Evolutionary conservation across 1,139 yeast genomes (phyloP).

Genomic region (Pichia sp.): DNA sequence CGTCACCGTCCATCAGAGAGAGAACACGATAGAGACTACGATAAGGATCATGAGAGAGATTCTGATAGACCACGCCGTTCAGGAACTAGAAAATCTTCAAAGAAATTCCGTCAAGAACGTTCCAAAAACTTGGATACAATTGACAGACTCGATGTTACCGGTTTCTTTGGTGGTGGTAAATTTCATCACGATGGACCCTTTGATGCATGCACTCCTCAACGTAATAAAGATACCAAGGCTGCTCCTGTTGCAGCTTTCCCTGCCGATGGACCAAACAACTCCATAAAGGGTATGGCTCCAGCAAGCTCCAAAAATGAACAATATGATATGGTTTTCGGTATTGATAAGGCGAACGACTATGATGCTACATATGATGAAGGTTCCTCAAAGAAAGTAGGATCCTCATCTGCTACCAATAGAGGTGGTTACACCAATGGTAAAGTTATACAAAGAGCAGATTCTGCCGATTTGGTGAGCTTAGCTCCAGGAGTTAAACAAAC

Average conservation of each 20-base stretch:
- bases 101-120: conserved; percentile 26
- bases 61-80: conserved; percentile 12
- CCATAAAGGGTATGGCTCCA: conserved; percentile 58
- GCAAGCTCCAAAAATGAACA: conserved; percentile 42
- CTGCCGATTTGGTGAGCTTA: conserved; percentile 15
- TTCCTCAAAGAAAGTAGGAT: conserved; percentile 5
- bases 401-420: conserved; percentile 9
- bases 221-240: conserved; percentile 70
- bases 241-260: conserved; percentile 98
- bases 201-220: conserved; percentile 96
- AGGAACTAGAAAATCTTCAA: conserved; percentile 13
- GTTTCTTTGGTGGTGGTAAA: conserved; percentile 85
- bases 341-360: conserved; percentile 16
- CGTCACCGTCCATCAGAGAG: conserved; percentile 10
- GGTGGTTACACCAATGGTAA: conserved; percentile 25
- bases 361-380: neutral
- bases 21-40: conserved; percentile 5
- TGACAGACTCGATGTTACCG: conserved; percentile 92
- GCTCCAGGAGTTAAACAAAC: conserved; percentile 35
- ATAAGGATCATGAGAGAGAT: conserved; percentile 4
- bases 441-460: conserved; percentile 23
- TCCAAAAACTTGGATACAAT: conserved; percentile 76
- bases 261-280: conserved; percentile 86
- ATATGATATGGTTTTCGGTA: conserved; percentile 59
- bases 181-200: conserved; percentile 99